These are phyloP conservation scores for Backusella parvicylindrica DNA, from an alignment of 192 early-diverging fungal species.

Conservation along the genomic window DNA sequence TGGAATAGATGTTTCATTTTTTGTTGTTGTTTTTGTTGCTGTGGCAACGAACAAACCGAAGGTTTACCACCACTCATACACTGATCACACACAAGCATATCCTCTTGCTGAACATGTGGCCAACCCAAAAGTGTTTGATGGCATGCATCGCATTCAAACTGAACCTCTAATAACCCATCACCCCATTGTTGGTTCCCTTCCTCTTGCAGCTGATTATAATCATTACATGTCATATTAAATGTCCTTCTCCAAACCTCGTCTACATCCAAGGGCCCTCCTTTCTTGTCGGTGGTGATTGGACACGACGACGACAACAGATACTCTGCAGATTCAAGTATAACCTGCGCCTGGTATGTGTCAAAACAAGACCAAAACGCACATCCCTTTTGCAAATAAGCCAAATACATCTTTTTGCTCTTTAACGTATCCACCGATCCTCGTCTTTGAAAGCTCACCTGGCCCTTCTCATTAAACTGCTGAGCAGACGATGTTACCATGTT, in stretches of 20 bases:
- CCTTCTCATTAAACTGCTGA: neutral
- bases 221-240: neutral
- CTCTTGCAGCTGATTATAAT: neutral
- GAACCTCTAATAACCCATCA: neutral
- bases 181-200: neutral
- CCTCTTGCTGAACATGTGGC: neutral
- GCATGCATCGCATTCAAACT: neutral
- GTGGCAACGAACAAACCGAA: neutral
- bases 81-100: neutral
- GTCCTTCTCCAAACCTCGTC: neutral
- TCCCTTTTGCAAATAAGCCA: neutral
- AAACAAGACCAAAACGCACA: neutral
- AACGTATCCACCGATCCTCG: neutral
- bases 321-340: neutral
- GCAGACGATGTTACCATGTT: neutral
- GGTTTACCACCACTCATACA: neutral
- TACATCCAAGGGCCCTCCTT: neutral
- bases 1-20: neutral
- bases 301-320: neutral
- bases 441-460: neutral
- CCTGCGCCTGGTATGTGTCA: slow-evolving; percentile 2
- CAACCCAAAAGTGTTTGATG: neutral
- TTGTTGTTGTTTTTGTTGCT: neutral
- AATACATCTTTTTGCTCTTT: neutral
- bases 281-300: neutral